Conservation (phyloP, 805 yeast species). For the Jamesozyma rosinii region DNA sequence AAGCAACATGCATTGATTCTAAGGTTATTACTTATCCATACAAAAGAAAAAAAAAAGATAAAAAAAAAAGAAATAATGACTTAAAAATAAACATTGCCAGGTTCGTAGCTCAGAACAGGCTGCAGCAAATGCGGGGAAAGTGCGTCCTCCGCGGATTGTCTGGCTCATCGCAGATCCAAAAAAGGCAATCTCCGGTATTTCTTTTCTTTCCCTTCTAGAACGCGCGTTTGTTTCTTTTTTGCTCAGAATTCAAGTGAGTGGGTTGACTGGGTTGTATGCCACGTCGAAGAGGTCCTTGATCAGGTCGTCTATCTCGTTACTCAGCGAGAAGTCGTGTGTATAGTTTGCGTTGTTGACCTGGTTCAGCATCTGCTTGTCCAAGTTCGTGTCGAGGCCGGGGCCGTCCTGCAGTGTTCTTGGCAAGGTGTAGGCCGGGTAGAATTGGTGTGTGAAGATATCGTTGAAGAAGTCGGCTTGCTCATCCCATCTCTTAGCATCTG, state of each 20-base stretch:
- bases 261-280: constrained; percentile 11
- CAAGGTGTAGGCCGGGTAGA: constrained; percentile 20
- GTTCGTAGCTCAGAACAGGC: not conserved
- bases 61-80: not conserved
- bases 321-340: constrained; percentile 29
- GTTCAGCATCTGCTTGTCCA: constrained; percentile 19
- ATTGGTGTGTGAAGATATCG: constrained; percentile 17
- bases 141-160: not conserved
- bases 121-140: not conserved
- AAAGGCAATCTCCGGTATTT: constrained; percentile 1
- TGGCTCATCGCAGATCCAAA: not conserved
- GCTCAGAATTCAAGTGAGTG: constrained; percentile 4
- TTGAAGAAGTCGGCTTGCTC: constrained; percentile 19
- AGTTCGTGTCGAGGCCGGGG: constrained; percentile 17
- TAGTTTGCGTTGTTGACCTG: constrained; percentile 24
- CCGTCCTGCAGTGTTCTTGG: constrained; percentile 20
- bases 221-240: not conserved
- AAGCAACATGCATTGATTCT: too few relatives aligned
- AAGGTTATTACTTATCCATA: too few relatives aligned
- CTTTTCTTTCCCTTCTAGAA: not conserved
- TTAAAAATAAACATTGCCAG: not conserved
- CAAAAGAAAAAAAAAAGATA: too few relatives aligned
- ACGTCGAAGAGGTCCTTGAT: constrained; percentile 29
- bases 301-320: constrained; percentile 31
- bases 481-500: constrained; percentile 6